A percentile compares a stretch with the other conserved stretches of the same genome.
phyloP scores from a whole-genome alignment of 768 basidiomycete species.

The Termitomyces sp. region DNA sequence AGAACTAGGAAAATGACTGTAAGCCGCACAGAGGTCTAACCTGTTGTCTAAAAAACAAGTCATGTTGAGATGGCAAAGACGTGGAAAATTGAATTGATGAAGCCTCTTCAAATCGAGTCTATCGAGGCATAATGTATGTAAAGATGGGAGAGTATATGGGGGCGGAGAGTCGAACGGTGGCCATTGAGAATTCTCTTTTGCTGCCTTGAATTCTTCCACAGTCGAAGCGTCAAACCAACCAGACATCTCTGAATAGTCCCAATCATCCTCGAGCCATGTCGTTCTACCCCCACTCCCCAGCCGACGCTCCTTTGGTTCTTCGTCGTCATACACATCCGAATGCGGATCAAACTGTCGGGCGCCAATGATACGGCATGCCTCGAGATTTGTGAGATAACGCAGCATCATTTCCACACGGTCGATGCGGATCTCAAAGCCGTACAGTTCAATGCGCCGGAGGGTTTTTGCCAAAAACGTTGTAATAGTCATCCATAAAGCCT shows the following conservation, averaged over 20 bases:
- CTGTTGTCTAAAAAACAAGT: not conserved
- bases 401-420: not conserved
- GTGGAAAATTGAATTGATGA: not conserved
- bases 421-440: not conserved
- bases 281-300: not conserved
- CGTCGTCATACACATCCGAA: not conserved
- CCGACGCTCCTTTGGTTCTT: not conserved
- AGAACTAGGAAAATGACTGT: not conserved
- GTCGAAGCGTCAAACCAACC: not conserved
- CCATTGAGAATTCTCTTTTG: not conserved
- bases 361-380: not conserved
- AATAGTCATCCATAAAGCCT: not conserved
- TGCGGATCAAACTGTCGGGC: not conserved
- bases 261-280: too few relatives aligned
- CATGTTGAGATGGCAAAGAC: not conserved
- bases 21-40: not conserved
- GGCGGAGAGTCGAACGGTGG: not conserved
- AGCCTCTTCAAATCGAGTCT: not conserved
- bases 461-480: not conserved
- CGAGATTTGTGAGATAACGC: not conserved
- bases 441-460: not conserved
- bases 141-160: not conserved
- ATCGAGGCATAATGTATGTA: not conserved
- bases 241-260: not conserved
- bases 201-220: not conserved